phyloP scores from a whole-genome alignment of 139 green algal genomes.

The Yamagishiella unicocca region DNA sequence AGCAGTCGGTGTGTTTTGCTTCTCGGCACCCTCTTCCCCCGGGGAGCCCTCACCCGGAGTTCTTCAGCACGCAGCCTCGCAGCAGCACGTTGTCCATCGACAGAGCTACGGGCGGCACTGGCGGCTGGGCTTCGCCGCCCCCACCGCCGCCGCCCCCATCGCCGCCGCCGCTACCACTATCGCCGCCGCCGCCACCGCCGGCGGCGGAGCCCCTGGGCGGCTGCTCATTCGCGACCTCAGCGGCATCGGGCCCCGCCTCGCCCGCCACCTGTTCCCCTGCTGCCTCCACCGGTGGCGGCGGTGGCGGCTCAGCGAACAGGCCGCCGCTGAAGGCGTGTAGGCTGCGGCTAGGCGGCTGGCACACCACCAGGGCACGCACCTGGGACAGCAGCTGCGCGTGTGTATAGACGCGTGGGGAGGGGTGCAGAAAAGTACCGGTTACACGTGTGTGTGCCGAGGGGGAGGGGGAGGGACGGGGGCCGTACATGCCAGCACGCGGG shows the following conservation, averaged over 20 bases:
- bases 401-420: not conserved
- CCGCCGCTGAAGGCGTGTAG: constrained; percentile 36
- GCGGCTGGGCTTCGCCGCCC: not conserved
- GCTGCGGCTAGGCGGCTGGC: constrained; percentile 27
- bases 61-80: constrained; percentile 77
- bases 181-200: not conserved
- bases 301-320: not conserved
- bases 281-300: not conserved
- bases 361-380: not conserved
- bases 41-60: constrained; percentile 69
- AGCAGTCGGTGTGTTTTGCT: no score
- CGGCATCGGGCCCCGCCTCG: not conserved
- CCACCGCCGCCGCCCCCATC: not conserved
- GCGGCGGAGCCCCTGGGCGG: not conserved
- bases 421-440: not conserved
- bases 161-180: not conserved
- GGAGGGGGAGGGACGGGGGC: no score
- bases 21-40: no score
- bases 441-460: no score
- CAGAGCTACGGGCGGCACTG: not conserved
- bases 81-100: constrained; percentile 70
- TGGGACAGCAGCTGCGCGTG: not conserved
- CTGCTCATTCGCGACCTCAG: not conserved
- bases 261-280: not conserved
- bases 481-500: no score